Evolutionary conservation across 2,329 filamentous ascomycete genomes (phyloP).

Genomic region (Monosporascus sp.): DNA sequence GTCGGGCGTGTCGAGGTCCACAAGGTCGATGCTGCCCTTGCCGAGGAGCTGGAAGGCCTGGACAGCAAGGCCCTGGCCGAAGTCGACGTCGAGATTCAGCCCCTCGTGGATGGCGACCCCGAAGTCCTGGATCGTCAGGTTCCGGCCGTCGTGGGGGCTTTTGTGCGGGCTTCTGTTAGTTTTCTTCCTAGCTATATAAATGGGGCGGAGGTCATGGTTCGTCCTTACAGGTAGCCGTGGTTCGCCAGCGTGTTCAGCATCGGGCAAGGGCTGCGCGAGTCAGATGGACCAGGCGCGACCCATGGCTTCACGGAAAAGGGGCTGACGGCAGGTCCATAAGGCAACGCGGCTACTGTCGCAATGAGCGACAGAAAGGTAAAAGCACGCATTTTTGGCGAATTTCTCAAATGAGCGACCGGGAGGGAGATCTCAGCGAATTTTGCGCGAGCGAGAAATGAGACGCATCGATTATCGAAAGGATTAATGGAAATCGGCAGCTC

Average conservation of each 20-base stretch:
- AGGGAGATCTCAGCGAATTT: too few relatives aligned
- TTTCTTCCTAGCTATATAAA: background rate
- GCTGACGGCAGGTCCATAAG: too few relatives aligned
- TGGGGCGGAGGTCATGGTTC: background rate
- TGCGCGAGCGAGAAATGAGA: too few relatives aligned
- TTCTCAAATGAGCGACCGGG: too few relatives aligned
- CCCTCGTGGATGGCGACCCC: background rate
- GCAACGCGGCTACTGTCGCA: too few relatives aligned
- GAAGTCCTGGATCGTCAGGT: background rate
- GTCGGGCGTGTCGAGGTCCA: constrained; percentile 7
- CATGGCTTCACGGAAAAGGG: constrained; percentile 7
- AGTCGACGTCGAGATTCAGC: background rate
- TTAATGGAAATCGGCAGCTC: too few relatives aligned
- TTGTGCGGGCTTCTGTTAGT: background rate
- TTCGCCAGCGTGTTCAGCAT: constrained; percentile 18
- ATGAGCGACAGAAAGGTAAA: too few relatives aligned
- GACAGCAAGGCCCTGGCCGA: background rate
- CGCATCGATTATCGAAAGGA: too few relatives aligned
- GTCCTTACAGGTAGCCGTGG: constrained; percentile 15
- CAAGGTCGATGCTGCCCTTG: background rate
- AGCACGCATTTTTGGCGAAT: too few relatives aligned
- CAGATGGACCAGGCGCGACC: constrained; percentile 7
- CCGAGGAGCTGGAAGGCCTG: background rate
- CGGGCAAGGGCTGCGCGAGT: constrained; percentile 15
- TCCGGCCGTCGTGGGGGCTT: background rate